Base-by-base conservation (phyloP, 2,329 filamentous ascomycete species). In the Aspergillus sp. region DNA sequence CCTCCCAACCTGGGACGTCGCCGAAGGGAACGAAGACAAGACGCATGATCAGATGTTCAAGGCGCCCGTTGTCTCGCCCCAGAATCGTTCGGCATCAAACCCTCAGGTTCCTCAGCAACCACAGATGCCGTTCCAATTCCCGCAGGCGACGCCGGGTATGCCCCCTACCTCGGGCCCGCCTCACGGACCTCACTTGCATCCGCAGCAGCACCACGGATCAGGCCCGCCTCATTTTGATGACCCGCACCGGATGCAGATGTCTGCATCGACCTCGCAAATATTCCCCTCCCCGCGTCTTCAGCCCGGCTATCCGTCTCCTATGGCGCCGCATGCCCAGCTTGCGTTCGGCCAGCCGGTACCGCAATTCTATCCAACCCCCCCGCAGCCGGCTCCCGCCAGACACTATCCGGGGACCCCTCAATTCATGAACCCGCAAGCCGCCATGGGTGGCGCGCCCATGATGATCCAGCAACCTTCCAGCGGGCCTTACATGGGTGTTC, bases 201-300 rank as follows among this genome's bases (percentile, higher is more conserved):
- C 84, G 26, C 88, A 89, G 61, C 89, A 90, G 58, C 90, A 92
- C 68, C 89, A 89, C 64, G 85, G 84, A 6, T 85, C 86, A 55
- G 83, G 83, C 16, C 84, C 85, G 3, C 90, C 88, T 65, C 91
- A 88, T 68, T 88, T 87, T 60, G 87, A 88, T 66, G 93, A 96
- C 66, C 90, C 92, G 59, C 91, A 93, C 70, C 87, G 92, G 54
- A 96, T 97, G 90, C 85, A 86, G 66, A 90, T 95, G 78, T 91
- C 90, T 59, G 90, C 88, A 6, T 92, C 89, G 65, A 92, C 90
- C 24, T 88, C 88, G 3, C 92, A 93, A 68, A 91, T 92, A 2
- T 95, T 92, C 73, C 89, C 91, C 9, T 96, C 93, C 16, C 92
- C 94, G 52, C 87, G 92, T 54, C 84, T 92, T 67, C 84, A 87